phyloP scores from a whole-genome alignment of 768 basidiomycete genomes.

The Dioszegia hungarica region DNA sequence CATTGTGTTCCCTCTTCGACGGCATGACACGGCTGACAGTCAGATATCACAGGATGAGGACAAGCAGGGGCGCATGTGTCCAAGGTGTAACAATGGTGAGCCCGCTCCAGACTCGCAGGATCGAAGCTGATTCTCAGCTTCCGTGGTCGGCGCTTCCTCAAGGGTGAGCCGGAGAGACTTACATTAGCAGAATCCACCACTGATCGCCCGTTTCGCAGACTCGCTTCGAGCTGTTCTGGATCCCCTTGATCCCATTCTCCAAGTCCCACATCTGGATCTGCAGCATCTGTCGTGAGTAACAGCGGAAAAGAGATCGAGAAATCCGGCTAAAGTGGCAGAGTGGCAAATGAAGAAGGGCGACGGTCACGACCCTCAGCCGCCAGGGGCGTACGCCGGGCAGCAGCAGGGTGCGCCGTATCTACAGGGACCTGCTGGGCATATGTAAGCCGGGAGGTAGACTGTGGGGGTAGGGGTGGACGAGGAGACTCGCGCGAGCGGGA shows the following conservation, averaged over 20 bases:
- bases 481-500: too few relatives aligned
- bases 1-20: too few relatives aligned
- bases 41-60: constrained; percentile 35
- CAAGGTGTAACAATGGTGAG: constrained; percentile 39
- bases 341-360: constrained; percentile 43
- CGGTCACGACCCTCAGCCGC: constrained; percentile 42
- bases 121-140: constrained; percentile 14
- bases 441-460: not conserved
- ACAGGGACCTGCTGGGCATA: constrained; percentile 5
- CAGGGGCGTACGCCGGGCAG: constrained; percentile 12
- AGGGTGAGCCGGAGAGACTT: not conserved
- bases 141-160: constrained; percentile 23
- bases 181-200: not conserved
- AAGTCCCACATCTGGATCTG: constrained; percentile 38
- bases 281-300: constrained; percentile 24
- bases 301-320: not conserved
- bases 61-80: constrained; percentile 31
- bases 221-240: constrained; percentile 45
- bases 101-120: not conserved
- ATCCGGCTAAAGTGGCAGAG: constrained; percentile 7
- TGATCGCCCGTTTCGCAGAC: constrained; percentile 3
- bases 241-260: constrained; percentile 36
- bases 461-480: too few relatives aligned
- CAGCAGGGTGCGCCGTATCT: not conserved
- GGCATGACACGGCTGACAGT: too few relatives aligned